phyloP scores from a whole-genome alignment of 1,139 yeast species.

The Yarrowia galli region DNA sequence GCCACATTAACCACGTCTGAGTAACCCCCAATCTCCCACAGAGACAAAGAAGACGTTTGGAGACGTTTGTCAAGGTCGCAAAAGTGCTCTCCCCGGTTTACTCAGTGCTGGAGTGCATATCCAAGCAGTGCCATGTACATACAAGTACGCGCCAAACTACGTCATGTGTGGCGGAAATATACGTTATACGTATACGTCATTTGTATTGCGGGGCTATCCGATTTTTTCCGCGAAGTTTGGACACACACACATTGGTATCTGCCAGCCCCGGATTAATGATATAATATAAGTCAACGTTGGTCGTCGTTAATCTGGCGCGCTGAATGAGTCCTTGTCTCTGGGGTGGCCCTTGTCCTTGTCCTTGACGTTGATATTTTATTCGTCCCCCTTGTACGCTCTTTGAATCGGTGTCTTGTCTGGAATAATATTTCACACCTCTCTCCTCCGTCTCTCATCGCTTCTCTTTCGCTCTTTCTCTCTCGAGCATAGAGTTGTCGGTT shows the following conservation, averaged over 20 bases:
- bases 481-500: conserved; percentile 28
- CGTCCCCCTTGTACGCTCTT: too few species aligned
- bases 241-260: background rate
- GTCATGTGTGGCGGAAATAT: conserved; percentile 24
- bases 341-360: too few species aligned
- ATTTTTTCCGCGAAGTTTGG: conserved; percentile 2
- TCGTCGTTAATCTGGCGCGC: too few species aligned
- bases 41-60: background rate
- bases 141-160: background rate
- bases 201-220: conserved; percentile 11
- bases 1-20: too few species aligned
- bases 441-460: conserved; percentile 3
- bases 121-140: background rate
- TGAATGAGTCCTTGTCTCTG: too few species aligned
- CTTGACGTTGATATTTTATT: too few species aligned
- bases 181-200: conserved; percentile 21
- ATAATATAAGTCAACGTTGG: too few species aligned
- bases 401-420: too few species aligned
- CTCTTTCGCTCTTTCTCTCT: too few species aligned
- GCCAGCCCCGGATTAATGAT: background rate
- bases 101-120: background rate
- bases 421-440: background rate
- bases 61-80: too few species aligned
- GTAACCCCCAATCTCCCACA: too few species aligned
- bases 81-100: background rate